These are phyloP conservation scores for Plenodomus lindquistii DNA, from an alignment of 2,329 filamentous ascomycete species.

Conservation along the genomic window DNA sequence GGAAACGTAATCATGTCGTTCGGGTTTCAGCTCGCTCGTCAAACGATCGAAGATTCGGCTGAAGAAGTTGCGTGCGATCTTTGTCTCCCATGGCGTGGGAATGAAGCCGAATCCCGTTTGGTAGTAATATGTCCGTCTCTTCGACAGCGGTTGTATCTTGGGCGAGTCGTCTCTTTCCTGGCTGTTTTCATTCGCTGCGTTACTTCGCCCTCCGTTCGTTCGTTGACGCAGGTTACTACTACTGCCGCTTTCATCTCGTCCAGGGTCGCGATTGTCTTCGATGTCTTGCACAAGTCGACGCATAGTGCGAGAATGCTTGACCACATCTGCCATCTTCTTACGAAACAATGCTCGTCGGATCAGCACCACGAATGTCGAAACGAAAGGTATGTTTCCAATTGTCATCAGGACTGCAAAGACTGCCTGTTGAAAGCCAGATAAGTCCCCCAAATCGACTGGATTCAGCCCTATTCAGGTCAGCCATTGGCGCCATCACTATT, in stretches of 20 bases:
- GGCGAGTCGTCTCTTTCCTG: constrained; percentile 1
- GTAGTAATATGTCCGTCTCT: constrained; percentile 27
- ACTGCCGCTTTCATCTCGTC: constrained; percentile 7
- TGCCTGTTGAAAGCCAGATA: constrained; percentile 34
- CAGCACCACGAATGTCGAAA: constrained; percentile 33
- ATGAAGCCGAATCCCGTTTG: constrained; percentile 32
- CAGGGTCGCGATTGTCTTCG: constrained; percentile 17
- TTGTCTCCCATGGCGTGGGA: constrained; percentile 38
- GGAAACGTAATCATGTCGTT: constrained; percentile 35
- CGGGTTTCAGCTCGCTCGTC: constrained; percentile 22
- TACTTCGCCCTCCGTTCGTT: background rate
- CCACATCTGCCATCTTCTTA: constrained; percentile 32
- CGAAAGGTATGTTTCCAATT: constrained; percentile 37
- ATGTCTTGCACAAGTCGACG: constrained; percentile 29
- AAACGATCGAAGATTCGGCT: constrained; percentile 21
- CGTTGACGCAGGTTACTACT: constrained; percentile 10
- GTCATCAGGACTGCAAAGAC: constrained; percentile 30
- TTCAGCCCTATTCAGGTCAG: constrained; percentile 24
- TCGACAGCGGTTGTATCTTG: constrained; percentile 17
- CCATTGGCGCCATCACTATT: background rate
- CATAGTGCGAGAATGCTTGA: constrained; percentile 30
- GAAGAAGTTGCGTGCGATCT: constrained; percentile 26
- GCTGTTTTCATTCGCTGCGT: constrained; percentile 1
- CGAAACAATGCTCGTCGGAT: constrained; percentile 30
- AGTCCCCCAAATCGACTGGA: constrained; percentile 26